Base-by-base conservation (phyloP, 2,329 filamentous ascomycete genomes). In the Hymenoscyphus linearis region DNA sequence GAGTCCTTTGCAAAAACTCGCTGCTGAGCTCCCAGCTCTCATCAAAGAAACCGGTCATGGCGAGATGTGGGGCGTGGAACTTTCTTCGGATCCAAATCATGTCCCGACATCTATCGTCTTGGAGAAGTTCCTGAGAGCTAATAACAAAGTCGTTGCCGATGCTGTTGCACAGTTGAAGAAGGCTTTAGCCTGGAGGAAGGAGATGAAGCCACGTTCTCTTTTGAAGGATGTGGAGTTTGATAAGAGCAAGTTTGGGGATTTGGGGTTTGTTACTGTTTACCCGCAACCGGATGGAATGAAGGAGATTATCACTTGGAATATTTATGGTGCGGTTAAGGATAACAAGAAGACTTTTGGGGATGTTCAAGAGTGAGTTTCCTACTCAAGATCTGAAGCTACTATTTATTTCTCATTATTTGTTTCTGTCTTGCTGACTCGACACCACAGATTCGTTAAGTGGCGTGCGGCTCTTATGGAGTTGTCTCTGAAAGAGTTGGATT, bases 121-220 rank as follows among this genome's bases (percentile, higher is more conserved):
- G 55, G 91, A 96, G 74, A 98, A 97, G 79, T 97, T 93, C 77
- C 84, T 98, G 60, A 90, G 93, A 68, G 93, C 93, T 73, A 97
- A 97, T 74, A 85, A 87, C 64, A 87, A 88, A 64, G 86, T 96
- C 70, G 74, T 91, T 6, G 79, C 80, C 58, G 87, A 87, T 72
- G 90, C 93, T 16, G 86, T 87, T 72, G 84, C 87, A 60, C 93
- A 97, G 78, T 84, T 98, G 52, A 80, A 78, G 62, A 86, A 88
- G 70, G 93, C 92, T 1, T 81, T 97, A 50, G 82, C 88, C 67
- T 97, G 93, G 91, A 86, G 93, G 63, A 89, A 89, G 75, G 80
- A 87, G 72, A 86, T 86, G 71, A 82, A 93, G 67, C 91, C 92
- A 0, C 72, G 85, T 10, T 83, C 87, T 52, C 78, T 90, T 59